Evolutionary conservation across 2,329 filamentous ascomycete genomes (phyloP).

Genomic region (Fusarium haematococcum): DNA sequence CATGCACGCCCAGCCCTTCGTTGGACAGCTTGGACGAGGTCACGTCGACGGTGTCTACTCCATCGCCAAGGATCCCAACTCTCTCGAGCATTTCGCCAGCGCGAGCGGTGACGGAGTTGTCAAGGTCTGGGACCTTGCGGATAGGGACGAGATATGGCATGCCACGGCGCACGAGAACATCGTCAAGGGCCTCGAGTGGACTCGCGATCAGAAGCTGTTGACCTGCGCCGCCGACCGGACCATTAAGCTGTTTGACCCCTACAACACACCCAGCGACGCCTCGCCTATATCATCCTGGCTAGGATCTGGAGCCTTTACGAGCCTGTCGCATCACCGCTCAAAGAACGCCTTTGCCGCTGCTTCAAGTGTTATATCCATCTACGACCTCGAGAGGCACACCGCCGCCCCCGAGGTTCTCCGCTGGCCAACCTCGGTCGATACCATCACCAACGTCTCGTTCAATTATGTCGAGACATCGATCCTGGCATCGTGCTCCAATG

Average conservation of each 20-base stretch:
- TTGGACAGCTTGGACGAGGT: conserved; percentile 87
- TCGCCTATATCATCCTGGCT: conserved; percentile 88
- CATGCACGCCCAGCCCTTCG: conserved; percentile 82
- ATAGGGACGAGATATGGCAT: conserved; percentile 79
- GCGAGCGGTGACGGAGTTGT: conserved; percentile 92
- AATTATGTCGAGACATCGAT: conserved; percentile 96
- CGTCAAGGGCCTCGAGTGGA: conserved; percentile 93
- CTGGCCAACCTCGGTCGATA: conserved; percentile 91
- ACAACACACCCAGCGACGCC: conserved; percentile 75
- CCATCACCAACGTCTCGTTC: conserved; percentile 88
- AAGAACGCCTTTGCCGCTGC: conserved; percentile 83
- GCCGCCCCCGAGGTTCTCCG: conserved; percentile 84
- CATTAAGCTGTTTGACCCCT: conserved; percentile 92
- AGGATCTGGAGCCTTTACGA: conserved; percentile 84
- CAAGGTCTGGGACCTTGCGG: conserved; percentile 88
- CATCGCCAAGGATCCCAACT: conserved; percentile 82
- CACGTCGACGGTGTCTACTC: conserved; percentile 90
- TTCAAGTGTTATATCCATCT: conserved; percentile 84
- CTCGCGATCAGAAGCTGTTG: conserved; percentile 83
- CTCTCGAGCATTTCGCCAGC: conserved; percentile 80
- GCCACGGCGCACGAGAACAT: conserved; percentile 91
- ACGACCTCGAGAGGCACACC: conserved; percentile 85
- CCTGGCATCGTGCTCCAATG: conserved; percentile 84
- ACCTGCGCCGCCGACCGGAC: conserved; percentile 89
- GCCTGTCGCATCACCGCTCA: conserved; percentile 83